Percentiles rank a stretch among this genome's conserved stretches.
These are phyloP conservation scores for Pseudocercospora macadamiae DNA, from an alignment of 2,329 filamentous ascomycete genomes.

Conservation along the genomic window DNA sequence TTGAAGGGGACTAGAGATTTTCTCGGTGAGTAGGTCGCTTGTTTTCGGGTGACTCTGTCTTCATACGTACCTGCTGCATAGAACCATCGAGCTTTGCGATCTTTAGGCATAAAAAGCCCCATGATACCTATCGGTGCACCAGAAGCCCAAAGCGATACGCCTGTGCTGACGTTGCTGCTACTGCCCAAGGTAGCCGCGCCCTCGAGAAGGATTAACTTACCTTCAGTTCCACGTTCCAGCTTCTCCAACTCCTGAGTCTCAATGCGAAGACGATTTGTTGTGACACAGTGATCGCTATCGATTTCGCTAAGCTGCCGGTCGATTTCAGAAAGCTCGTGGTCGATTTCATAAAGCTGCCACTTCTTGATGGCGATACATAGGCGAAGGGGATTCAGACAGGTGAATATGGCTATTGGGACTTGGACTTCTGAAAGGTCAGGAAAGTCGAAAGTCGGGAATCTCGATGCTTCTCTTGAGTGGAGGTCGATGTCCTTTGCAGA, in stretches of 20 bases:
- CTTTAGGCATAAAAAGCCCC: constrained; percentile 24
- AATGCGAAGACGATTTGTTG: constrained; percentile 20
- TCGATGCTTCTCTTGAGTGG: constrained; percentile 20
- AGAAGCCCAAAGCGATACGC: not conserved
- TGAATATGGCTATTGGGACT: constrained; percentile 24
- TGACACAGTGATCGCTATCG: not conserved
- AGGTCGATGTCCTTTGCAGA: constrained; percentile 24
- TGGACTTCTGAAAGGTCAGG: constrained; percentile 12
- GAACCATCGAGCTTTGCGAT: constrained; percentile 29
- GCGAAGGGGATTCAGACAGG: constrained; percentile 9
- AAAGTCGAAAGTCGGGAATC: constrained; percentile 23
- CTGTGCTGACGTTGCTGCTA: not conserved
- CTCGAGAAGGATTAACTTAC: constrained; percentile 25
- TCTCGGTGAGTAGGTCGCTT: not conserved
- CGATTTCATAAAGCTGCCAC: constrained; percentile 18
- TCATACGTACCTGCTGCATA: constrained; percentile 18
- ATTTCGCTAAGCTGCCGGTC: constrained; percentile 16
- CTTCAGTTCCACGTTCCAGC: constrained; percentile 10
- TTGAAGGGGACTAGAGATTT: not conserved
- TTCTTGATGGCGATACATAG: constrained; percentile 24
- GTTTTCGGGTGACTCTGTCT: not conserved
- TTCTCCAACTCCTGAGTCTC: constrained; percentile 26
- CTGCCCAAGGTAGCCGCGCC: constrained; percentile 18
- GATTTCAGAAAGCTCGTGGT: no score
- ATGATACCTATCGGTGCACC: constrained; percentile 21